Percentiles rank a stretch among this genome's conserved stretches.
Conservation (phyloP, 768 basidiomycete genomes). For the Mycena kentingensis region DNA sequence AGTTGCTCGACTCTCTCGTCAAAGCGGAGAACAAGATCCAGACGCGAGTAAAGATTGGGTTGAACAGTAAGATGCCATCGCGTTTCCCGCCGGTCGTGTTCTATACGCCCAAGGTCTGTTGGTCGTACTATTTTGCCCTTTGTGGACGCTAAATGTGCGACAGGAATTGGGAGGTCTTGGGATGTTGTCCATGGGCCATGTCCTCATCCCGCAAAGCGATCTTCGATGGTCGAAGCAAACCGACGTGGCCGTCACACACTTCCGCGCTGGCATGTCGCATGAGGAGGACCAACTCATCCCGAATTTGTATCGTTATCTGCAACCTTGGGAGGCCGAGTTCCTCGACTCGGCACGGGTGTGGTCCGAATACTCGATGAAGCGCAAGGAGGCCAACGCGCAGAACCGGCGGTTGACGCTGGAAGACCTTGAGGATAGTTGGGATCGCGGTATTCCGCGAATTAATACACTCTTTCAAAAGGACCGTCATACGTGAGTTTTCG, state of each 20-base stretch:
- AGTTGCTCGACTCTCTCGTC: conserved; percentile 92
- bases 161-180: conserved; percentile 96
- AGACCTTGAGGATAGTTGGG: conserved; percentile 98
- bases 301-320: conserved; percentile 94
- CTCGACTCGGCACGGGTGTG: conserved; percentile 97
- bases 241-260: conserved; percentile 95
- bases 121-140: background rate
- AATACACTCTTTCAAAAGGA: conserved; percentile 99
- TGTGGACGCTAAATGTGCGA: conserved; percentile 1
- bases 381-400: conserved; percentile 99
- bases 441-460: conserved; percentile 97
- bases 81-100: conserved; percentile 97
- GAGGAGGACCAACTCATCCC: conserved; percentile 95
- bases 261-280: conserved; percentile 98
- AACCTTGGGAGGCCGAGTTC: conserved; percentile 98
- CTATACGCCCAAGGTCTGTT: conserved; percentile 84
- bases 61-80: conserved; percentile 99
- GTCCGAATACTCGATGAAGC: conserved; percentile 99
- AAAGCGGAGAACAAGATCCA: conserved; percentile 99
- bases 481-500: conserved; percentile 71
- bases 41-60: conserved; percentile 98
- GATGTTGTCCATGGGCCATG: conserved; percentile 99
- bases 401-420: conserved; percentile 96
- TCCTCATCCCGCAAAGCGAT: conserved; percentile 97
- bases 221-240: conserved; percentile 98